These are phyloP conservation scores for Paulownia fortunei DNA, from an alignment of 257 asterid genomes.

Conservation along the genomic window DNA sequence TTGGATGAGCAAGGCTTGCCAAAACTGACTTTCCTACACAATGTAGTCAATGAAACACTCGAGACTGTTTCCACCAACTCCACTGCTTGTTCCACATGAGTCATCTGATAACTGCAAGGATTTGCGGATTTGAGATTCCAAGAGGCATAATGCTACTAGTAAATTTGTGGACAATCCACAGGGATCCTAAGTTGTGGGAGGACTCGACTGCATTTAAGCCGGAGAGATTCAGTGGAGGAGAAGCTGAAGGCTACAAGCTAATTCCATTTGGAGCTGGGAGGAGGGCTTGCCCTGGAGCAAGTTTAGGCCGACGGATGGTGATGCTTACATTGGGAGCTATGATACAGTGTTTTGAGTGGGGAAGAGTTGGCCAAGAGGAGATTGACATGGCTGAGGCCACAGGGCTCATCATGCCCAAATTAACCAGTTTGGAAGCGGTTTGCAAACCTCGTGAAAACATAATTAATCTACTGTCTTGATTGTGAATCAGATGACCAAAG, in stretches of 20 bases:
- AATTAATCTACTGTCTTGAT: no score
- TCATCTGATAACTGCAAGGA: conserved; percentile 20
- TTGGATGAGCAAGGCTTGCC: conserved; percentile 29
- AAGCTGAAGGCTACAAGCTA: conserved; percentile 20
- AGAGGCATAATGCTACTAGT: conserved; percentile 26
- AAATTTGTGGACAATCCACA: conserved; percentile 20
- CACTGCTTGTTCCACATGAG: conserved; percentile 35
- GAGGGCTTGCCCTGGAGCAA: conserved; percentile 31
- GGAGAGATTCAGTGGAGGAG: conserved; percentile 18
- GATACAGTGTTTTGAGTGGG: conserved; percentile 9
- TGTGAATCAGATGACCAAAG: no score
- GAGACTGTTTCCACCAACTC: conserved; percentile 22
- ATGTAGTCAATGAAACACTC: conserved; percentile 26
- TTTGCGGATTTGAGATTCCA: conserved; percentile 22
- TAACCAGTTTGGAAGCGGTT: not conserved
- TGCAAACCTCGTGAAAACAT: not conserved
- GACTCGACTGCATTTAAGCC: conserved; percentile 27
- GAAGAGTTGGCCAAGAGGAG: not conserved
- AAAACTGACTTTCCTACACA: conserved; percentile 25
- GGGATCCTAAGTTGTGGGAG: conserved; percentile 33
- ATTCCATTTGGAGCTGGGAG: conserved; percentile 34
- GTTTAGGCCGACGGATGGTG: not conserved
- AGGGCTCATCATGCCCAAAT: not conserved
- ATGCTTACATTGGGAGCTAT: not conserved
- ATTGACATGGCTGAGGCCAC: not conserved